Base-by-base conservation (phyloP, 2,329 filamentous ascomycete species). In the Aspergillus caelatus region DNA sequence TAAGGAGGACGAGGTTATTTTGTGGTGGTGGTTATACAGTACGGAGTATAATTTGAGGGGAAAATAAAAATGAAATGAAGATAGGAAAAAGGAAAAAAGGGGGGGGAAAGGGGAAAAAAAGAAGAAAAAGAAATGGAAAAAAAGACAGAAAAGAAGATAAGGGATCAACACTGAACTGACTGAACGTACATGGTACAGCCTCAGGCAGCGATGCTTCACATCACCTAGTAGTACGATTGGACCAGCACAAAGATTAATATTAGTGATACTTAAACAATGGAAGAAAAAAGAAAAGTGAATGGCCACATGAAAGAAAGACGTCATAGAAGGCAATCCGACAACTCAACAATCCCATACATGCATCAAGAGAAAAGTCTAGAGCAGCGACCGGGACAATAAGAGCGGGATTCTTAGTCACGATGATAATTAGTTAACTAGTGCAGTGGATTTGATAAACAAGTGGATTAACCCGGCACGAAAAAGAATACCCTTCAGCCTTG, bases 401-500 rank as follows among this genome's bases (percentile, higher is more conserved):
- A 19, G 3, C 14, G 45, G 23, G 45, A 30, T 10, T 19, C 16
- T 30, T 10, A 30, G 14, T 52, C 19, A 48, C 12, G 9, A 34
- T 9, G 30, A 7, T 23, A 52, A 52, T 23, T 7, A 23, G 26
- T 16, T 23, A 52, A 52, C 12, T 7, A 23, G 26, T 16, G 34
- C 14, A 14, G 48, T 52, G 26, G 48, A 52, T 32, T 46, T 23
- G 30, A 46, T 28, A 48, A 28, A 16, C 14, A 48, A 28, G 23
- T 26, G 16, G 46, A 16, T 28, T 30, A n/a, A 54, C 16, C 28
- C 19, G 52, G 30, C 19, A 54, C 30, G n/a, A 36, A 55, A 26
- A 39, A n/a, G 9, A 23, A 39, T 19, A 39, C 26, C 52, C 34
- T 55, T 55, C 52, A 55, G 52, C 52, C 52, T 55, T 55, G 52